Evolutionary conservation across 2,329 filamentous ascomycete genomes (phyloP).

Genomic region (Furcasterigmium furcatum): DNA sequence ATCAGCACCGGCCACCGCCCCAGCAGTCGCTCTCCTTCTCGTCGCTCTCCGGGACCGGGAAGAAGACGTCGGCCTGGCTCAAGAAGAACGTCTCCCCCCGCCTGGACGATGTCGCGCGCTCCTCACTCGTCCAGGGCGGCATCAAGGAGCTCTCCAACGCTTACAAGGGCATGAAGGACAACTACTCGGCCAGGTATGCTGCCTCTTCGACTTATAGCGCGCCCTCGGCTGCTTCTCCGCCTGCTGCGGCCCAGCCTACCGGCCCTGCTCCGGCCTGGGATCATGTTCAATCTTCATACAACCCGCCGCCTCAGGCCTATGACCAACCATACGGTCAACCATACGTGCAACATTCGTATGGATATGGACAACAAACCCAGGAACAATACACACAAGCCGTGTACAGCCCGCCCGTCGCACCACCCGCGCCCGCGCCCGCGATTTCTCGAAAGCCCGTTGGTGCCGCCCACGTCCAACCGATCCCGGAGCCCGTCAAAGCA

Average conservation of each 20-base stretch:
- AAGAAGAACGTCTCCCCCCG: slow-evolving; percentile 2
- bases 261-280: not conserved
- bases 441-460: too few relatives aligned
- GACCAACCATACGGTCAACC: too few relatives aligned
- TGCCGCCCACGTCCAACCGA: not conserved
- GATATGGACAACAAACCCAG: too few relatives aligned
- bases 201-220: not conserved
- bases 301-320: too few relatives aligned
- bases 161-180: not conserved
- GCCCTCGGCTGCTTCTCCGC: not conserved
- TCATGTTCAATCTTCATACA: not conserved
- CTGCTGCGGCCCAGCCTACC: not conserved
- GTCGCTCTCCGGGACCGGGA: not conserved
- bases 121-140: not conserved
- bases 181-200: not conserved
- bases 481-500: too few relatives aligned
- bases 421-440: too few relatives aligned
- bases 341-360: too few relatives aligned
- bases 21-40: not conserved
- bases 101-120: not conserved
- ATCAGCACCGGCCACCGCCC: not conserved
- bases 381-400: too few relatives aligned
- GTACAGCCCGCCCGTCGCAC: too few relatives aligned
- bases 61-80: slow-evolving; percentile 1
- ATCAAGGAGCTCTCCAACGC: slow-evolving; percentile 1